phyloP scores from a whole-genome alignment of 1,139 yeast genomes.

The Hansenula sp. region DNA sequence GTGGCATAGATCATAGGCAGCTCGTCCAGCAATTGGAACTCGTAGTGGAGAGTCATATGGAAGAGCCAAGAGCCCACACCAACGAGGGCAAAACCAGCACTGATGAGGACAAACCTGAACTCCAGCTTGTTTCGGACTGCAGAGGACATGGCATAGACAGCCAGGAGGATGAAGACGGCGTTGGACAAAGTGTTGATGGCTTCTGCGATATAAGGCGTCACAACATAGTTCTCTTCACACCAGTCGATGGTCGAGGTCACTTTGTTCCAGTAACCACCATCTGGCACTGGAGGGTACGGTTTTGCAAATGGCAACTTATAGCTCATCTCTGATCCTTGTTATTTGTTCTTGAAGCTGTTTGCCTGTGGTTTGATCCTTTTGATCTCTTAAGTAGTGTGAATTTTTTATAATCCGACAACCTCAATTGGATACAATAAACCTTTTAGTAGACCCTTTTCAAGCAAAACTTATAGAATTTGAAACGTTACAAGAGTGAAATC shows the following conservation, averaged over 20 bases:
- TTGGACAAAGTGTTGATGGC: slow-evolving; percentile 77
- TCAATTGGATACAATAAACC: too few relatives aligned
- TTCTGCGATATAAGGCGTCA: slow-evolving; percentile 74
- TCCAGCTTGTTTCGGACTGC: slow-evolving; percentile 63
- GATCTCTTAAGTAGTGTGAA: too few relatives aligned
- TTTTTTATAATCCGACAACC: too few relatives aligned
- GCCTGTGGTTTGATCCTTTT: too few relatives aligned
- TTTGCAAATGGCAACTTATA: slow-evolving; percentile 32
- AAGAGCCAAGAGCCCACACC: slow-evolving; percentile 94
- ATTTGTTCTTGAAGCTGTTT: too few relatives aligned
- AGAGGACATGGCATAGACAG: slow-evolving; percentile 61
- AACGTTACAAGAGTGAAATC: too few relatives aligned
- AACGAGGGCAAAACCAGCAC: slow-evolving; percentile 78
- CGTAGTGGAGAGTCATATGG: slow-evolving; percentile 91
- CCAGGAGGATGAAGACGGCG: slow-evolving; percentile 60
- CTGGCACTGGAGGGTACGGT: slow-evolving; percentile 31
- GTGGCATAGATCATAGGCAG: slow-evolving; percentile 98
- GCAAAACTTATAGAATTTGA: too few relatives aligned
- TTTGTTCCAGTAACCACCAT: slow-evolving; percentile 28
- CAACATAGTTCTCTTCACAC: slow-evolving; percentile 92
- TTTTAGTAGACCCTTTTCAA: too few relatives aligned
- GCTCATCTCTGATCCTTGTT: not conserved
- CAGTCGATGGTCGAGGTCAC: slow-evolving; percentile 71
- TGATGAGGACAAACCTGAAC: slow-evolving; percentile 62
- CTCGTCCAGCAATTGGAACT: slow-evolving; percentile 88